Evolutionary conservation across 2,329 filamentous ascomycete species (phyloP).

Genomic region (Drechslerella stenobrocha): DNA sequence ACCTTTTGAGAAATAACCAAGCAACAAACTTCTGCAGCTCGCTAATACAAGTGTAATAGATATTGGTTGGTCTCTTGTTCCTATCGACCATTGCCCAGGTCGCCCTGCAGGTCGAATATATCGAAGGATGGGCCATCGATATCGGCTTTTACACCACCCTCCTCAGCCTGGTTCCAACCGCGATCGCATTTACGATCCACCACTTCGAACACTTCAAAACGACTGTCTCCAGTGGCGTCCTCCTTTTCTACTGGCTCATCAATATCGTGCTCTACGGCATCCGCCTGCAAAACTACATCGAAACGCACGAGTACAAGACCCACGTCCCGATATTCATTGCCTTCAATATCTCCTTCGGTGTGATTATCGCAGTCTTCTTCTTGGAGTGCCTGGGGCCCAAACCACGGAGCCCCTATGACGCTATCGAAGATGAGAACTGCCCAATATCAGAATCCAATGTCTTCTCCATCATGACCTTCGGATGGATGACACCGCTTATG

Average conservation of each 20-base stretch:
- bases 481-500: slow-evolving; percentile 99
- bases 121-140: slow-evolving; percentile 73
- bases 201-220: slow-evolving; percentile 83
- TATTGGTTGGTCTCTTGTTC: slow-evolving; percentile 60
- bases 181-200: slow-evolving; percentile 76
- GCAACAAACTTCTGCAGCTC: background rate
- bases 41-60: slow-evolving; percentile 43
- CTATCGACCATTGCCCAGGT: slow-evolving; percentile 69
- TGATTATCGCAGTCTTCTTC: slow-evolving; percentile 71
- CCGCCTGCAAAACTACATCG: slow-evolving; percentile 82
- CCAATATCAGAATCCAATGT: slow-evolving; percentile 88
- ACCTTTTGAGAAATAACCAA: background rate
- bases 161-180: slow-evolving; percentile 70
- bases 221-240: slow-evolving; percentile 81
- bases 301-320: slow-evolving; percentile 70
- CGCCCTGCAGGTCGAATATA: slow-evolving; percentile 71
- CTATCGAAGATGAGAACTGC: slow-evolving; percentile 61
- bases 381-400: slow-evolving; percentile 89
- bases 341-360: slow-evolving; percentile 71
- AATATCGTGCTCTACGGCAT: slow-evolving; percentile 75
- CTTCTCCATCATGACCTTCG: slow-evolving; percentile 90
- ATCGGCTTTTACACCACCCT: slow-evolving; percentile 84
- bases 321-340: slow-evolving; percentile 75
- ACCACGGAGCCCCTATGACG: slow-evolving; percentile 65
- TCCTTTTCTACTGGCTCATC: slow-evolving; percentile 89